phyloP scores from a whole-genome alignment of 2,329 filamentous ascomycete genomes.

The Calonectria pauciramosa region DNA sequence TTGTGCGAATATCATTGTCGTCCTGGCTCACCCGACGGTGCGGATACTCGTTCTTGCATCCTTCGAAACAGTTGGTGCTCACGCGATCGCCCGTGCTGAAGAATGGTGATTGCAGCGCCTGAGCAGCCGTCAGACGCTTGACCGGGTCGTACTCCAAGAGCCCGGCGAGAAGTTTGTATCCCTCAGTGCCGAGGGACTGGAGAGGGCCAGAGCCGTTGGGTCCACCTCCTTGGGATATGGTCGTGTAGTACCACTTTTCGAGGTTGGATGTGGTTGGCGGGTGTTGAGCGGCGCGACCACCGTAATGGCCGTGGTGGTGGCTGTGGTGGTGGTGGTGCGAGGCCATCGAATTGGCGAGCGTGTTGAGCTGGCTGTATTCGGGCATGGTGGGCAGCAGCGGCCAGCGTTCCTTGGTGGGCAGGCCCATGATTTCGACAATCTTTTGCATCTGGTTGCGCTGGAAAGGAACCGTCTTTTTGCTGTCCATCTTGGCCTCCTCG shows the following conservation, averaged over 20 bases:
- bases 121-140: slow-evolving; percentile 87
- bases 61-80: slow-evolving; percentile 90
- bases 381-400: slow-evolving; percentile 87
- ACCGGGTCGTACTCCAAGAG: slow-evolving; percentile 94
- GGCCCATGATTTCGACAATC: slow-evolving; percentile 95
- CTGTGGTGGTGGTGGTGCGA: slow-evolving; percentile 58
- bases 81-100: slow-evolving; percentile 83
- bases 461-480: slow-evolving; percentile 96
- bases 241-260: slow-evolving; percentile 85
- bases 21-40: slow-evolving; percentile 92
- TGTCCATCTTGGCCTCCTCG: slow-evolving; percentile 99
- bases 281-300: slow-evolving; percentile 54
- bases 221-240: slow-evolving; percentile 70
- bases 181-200: slow-evolving; percentile 79
- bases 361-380: slow-evolving; percentile 81
- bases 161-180: slow-evolving; percentile 84
- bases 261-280: slow-evolving; percentile 63
- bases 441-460: slow-evolving; percentile 99
- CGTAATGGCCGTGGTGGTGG: slow-evolving; percentile 59
- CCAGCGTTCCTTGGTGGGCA: slow-evolving; percentile 92
- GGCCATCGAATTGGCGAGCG: slow-evolving; percentile 65
- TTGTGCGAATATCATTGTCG: slow-evolving; percentile 94
- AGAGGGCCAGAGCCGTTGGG: slow-evolving; percentile 53
- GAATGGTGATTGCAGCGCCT: slow-evolving; percentile 92
- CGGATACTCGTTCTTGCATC: slow-evolving; percentile 89